Percentiles rank a stretch among this genome's conserved stretches.
Conservation (phyloP, 2,329 filamentous ascomycete species). For the Penicillium frequentans region DNA sequence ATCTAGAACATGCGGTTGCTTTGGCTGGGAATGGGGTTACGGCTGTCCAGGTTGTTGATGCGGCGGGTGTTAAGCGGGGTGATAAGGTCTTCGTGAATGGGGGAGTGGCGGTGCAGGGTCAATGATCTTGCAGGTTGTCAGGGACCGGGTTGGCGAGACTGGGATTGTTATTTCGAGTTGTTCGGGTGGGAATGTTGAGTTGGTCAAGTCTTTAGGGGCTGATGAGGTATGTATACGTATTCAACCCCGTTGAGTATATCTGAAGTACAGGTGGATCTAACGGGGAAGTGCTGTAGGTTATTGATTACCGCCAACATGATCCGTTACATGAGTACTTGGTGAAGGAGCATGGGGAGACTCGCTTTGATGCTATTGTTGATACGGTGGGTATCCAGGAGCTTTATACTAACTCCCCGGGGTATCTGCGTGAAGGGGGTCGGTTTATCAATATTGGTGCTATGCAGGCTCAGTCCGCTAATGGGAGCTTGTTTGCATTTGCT, state of each 20-base stretch:
- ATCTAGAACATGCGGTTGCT: neutral
- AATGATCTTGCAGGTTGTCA: neutral
- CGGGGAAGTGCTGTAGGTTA: neutral
- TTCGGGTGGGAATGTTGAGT: neutral
- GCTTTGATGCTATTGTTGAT: neutral
- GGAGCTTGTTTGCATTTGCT: neutral
- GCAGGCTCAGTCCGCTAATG: neutral
- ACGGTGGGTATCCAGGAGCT: neutral
- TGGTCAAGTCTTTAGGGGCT: neutral
- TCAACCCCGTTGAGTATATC: neutral
- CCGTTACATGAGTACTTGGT: neutral
- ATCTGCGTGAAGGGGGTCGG: neutral
- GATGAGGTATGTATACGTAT: neutral
- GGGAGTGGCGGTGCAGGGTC: neutral
- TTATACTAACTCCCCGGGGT: neutral
- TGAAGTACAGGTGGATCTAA: neutral
- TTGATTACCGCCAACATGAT: neutral
- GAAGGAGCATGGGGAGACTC: neutral
- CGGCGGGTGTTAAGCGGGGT: neutral
- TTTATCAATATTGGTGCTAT: constrained; percentile 4
- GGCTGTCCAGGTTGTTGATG: neutral
- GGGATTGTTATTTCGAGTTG: neutral
- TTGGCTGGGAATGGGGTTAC: neutral
- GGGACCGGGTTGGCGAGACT: neutral
- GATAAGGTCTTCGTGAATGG: neutral